A percentile compares a stretch with the other conserved stretches of the same genome.
Conservation (phyloP, 2,329 filamentous ascomycete genomes). For the Rutstroemia sp. region DNA sequence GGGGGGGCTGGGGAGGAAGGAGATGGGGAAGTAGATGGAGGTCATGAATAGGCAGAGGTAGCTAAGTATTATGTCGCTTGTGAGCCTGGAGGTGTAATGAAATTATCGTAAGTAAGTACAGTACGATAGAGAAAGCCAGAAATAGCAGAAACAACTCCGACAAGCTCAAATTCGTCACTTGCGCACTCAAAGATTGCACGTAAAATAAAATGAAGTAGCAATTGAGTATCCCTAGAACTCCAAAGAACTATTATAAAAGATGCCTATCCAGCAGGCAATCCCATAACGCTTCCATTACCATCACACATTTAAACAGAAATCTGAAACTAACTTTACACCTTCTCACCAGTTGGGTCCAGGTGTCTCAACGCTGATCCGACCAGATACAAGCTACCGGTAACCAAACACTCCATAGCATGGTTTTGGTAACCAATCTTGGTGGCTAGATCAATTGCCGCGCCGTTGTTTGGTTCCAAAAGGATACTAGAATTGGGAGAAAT, state of each 20-base stretch:
- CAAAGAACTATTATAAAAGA: no score
- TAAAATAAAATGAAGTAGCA: no score
- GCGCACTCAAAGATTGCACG: no score
- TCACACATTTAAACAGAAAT: neutral
- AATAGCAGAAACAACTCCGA: neutral
- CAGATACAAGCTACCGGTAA: conserved; percentile 55
- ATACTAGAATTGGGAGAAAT: conserved; percentile 13
- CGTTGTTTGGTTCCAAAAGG: conserved; percentile 42
- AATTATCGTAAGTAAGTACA: no score
- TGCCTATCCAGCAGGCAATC: neutral
- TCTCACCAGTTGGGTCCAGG: neutral
- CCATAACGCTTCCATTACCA: neutral
- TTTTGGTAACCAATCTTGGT: conserved; percentile 29
- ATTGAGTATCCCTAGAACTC: no score
- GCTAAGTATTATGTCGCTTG: neutral
- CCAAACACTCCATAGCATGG: conserved; percentile 30
- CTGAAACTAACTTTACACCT: neutral
- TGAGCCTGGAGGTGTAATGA: no score
- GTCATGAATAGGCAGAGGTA: no score
- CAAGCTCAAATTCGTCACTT: neutral
- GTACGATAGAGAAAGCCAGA: neutral
- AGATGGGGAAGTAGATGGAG: no score
- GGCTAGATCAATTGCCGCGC: conserved; percentile 44
- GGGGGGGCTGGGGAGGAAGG: neutral
- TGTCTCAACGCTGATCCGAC: conserved; percentile 40